Base-by-base conservation (phyloP, 257 asterid species). In the Solanum rostratum region DNA sequence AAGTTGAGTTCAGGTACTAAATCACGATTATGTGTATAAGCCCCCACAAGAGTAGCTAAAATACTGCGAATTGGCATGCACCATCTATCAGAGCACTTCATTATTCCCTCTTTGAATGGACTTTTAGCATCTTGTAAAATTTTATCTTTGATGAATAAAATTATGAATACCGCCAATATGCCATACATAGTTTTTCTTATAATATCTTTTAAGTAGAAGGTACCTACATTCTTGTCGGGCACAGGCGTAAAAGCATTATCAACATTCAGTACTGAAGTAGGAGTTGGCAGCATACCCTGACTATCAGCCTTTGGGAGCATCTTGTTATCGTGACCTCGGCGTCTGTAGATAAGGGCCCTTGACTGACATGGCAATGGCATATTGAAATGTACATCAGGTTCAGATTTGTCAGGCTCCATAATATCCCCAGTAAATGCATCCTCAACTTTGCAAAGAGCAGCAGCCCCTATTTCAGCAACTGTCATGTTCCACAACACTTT, bases 311-410 rank as follows among this genome's bases (percentile, higher is more conserved):
- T 83, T 14, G 93, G 89, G 65, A 90, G 90, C 86, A 76, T 50
- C 43, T 76, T 76, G 62, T 76, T 52, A 52, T 27, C 91, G 59
- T 87, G 91, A 81, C 85, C 88, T 50, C 95, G 97, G 52, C 91
- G 91, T 82, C 97, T 97, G 87, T 85, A 88, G 27, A 96, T 90
- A 81, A 70, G 94, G 29, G 94, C 97, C 88, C 93, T 90, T 86
- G 99, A 95, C 87, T 93, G 97, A 84, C 99, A 96, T 68, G 93
- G 91, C 63, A 96, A 87, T 84, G 99, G 99, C 98, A 96, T 93
- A 46, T 84, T 89, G 81, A 92, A 92, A 80, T 88, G 91, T 55
- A 88, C 90, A 87, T 87, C 92, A 79, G 89, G 88, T 63, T 90
- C 95, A 81, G 90, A 89, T 86, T 90, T 84, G 76, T 85, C 90